These are phyloP conservation scores for Dalechampia spathulata DNA, from an alignment of 441 rosid genomes.

Conservation along the genomic window DNA sequence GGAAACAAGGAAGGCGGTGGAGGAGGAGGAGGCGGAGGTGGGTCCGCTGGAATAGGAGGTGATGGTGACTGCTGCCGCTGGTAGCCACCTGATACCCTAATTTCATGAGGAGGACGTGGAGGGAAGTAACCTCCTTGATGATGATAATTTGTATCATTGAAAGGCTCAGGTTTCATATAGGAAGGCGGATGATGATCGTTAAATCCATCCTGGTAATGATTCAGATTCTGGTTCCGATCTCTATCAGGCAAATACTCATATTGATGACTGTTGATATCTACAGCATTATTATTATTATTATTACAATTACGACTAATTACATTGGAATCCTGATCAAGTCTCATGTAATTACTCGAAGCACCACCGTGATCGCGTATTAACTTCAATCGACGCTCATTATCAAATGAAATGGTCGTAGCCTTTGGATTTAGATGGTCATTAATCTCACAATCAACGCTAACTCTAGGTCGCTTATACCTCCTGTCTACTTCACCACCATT, in stretches of 20 bases:
- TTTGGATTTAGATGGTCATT: not conserved
- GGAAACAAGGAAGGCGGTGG: conserved; percentile 47
- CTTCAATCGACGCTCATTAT: conserved; percentile 72
- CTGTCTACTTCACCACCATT: conserved; percentile 34
- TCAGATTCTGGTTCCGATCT: too few species aligned
- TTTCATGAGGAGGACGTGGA: conserved; percentile 7
- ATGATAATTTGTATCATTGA: not conserved
- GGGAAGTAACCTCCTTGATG: conserved; percentile 21
- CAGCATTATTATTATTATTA: not conserved
- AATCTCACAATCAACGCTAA: conserved; percentile 42
- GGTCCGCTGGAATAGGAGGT: conserved; percentile 53
- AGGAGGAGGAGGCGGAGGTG: conserved; percentile 22
- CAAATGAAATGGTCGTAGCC: conserved; percentile 19
- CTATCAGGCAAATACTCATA: not conserved
- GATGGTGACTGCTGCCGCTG: conserved; percentile 42
- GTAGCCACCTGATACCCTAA: conserved; percentile 7
- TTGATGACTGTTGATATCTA: conserved; percentile 1
- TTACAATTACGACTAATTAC: not conserved
- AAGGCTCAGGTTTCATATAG: not conserved
- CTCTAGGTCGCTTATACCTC: conserved; percentile 66
- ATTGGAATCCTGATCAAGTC: too few species aligned
- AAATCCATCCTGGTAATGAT: too few species aligned
- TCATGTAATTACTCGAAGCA: not conserved
- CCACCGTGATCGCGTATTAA: conserved; percentile 77
- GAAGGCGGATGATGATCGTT: too few species aligned